phyloP scores from a whole-genome alignment of 495 filamentous ascomycete species.

The Daldinia loculata region DNA sequence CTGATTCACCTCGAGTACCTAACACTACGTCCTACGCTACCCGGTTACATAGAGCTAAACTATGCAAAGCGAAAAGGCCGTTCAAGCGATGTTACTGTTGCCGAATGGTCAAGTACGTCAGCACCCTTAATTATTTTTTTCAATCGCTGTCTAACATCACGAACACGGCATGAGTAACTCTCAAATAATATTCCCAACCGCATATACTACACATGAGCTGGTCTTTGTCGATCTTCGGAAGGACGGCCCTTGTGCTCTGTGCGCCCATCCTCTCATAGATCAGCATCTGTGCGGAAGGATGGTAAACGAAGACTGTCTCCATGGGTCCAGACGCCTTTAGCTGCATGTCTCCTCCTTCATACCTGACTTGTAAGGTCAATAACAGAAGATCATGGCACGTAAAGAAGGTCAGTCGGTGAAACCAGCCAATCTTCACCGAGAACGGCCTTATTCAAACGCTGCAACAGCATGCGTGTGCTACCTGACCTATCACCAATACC shows the following conservation, averaged over 20 bases:
- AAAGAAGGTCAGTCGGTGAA: slow-evolving; percentile 39
- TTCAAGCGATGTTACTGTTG: slow-evolving; percentile 24
- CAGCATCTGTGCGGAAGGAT: slow-evolving; percentile 25
- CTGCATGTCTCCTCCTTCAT: slow-evolving; percentile 27
- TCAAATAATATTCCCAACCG: slow-evolving; percentile 11
- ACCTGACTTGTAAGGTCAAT: slow-evolving; percentile 32
- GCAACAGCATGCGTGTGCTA: slow-evolving; percentile 33
- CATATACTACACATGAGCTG: background rate
- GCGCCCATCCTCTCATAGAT: slow-evolving; percentile 24
- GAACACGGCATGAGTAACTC: slow-evolving; percentile 20
- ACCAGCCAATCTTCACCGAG: slow-evolving; percentile 41
- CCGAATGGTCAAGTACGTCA: slow-evolving; percentile 18
- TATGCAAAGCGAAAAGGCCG: slow-evolving; percentile 10
- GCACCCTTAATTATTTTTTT: background rate
- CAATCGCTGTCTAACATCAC: slow-evolving; percentile 25
- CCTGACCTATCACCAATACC: slow-evolving; percentile 35
- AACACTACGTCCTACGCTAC: slow-evolving; percentile 15
- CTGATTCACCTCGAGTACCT: slow-evolving; percentile 26
- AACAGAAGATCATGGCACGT: slow-evolving; percentile 26
- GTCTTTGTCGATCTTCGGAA: slow-evolving; percentile 36
- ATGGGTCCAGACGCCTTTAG: slow-evolving; percentile 20
- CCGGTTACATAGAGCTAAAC: slow-evolving; percentile 29
- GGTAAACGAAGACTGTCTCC: slow-evolving; percentile 23
- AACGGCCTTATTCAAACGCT: slow-evolving; percentile 26
- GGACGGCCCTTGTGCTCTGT: slow-evolving; percentile 34